Base-by-base conservation (phyloP, 2,329 filamentous ascomycete species). In the Colletotrichum paranaense region DNA sequence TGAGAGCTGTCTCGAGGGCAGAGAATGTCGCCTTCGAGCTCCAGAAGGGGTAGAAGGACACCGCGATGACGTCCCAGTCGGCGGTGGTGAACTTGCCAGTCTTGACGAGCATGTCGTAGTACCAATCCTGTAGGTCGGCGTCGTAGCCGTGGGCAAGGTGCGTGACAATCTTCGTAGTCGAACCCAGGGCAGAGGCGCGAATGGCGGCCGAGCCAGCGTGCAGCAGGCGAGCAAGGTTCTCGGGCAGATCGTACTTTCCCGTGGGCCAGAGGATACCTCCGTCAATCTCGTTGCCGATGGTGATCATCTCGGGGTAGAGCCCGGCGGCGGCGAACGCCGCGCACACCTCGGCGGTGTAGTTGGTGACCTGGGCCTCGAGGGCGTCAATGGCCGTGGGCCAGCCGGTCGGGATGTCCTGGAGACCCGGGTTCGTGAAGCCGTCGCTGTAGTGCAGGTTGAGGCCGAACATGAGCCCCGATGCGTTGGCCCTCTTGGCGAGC, bases 31-130 rank as follows among this genome's bases (percentile, higher is more conserved):
- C 62, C 16, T 26, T 26, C 16, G 52, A 42, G 16, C 62, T 49
- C 62, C 62, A 64, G 28, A 64, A 64, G 5, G 46, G 62, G n/a
- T 64, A 64, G 46, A 64, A 64, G 16, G 62, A 64, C 5, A 64
- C 62, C 8, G 62, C 62, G 5, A 64, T 55, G 6, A 64, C 62
- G 35, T 64, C 62, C 62, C 62, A 64, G 26, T 64, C 62, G 16
- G 16, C 62, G 2, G 38, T 42, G 14, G 16, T 19, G 38, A 42
- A 42, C 38, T 42, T 42, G 38, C 38, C 38, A 7, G 38, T 42
- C 38, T 42, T 42, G 16, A 42, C 38, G 16, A 42, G 38, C 38
- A 42, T 42, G 38, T 42, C 38, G 38, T 42, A 42, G 16, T 19
- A 42, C 38, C 38, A 42, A 16, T 42, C 16, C 16, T 42, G 38